Base-by-base conservation (phyloP, 805 yeast genomes). In the Wickerhamomyces ciferrii region DNA sequence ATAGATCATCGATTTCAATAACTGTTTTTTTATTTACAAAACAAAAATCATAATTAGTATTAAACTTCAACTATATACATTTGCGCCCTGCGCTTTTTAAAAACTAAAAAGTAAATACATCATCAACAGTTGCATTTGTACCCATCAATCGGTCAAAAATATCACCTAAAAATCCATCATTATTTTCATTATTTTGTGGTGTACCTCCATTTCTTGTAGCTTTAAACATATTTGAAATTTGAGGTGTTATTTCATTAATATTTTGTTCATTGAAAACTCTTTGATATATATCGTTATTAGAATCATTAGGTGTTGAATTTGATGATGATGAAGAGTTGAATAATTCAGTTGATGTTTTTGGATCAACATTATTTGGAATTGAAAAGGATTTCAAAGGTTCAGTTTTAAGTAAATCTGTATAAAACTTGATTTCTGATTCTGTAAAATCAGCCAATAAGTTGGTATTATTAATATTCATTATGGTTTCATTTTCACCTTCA, bases 381-480 rank as follows among this genome's bases (percentile, higher is more conserved):
- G 48, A 50, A 14, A 35, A 36, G 4, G 49, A 34, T 17, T 43
- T 34, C 21, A 49, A 49, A 31, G 45, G 42, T 27, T 27, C 31
- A 8, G 31, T 27, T 4, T 27, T 13, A 8, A 27, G 11, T 13
- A 27, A 29, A 49, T 43, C 48, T 47, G 39, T 23, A 40, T 40
- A 31, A 19, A 31, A 17, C n/a, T 27, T n/a, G 3, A 46, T 27
- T 8, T 42, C 44, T 9, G n/a, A 9, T 14, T 23, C 21, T 13
- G 39, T n/a, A n/a, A 42, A 34, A 13, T 42, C 39, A 3, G 35
- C 8, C 4, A 32, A 32, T 2, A 46, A 7, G 32, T 54, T 54
- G 8, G 48, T 17, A 43, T 39, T 45, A 39, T 54, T 46, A 39
- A 52, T 51, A 35, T 49, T 54, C 7, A 54, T 46, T 17, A 52